phyloP scores from a whole-genome alignment of 345 rosid genomes.

The Hypericum perforatum region DNA sequence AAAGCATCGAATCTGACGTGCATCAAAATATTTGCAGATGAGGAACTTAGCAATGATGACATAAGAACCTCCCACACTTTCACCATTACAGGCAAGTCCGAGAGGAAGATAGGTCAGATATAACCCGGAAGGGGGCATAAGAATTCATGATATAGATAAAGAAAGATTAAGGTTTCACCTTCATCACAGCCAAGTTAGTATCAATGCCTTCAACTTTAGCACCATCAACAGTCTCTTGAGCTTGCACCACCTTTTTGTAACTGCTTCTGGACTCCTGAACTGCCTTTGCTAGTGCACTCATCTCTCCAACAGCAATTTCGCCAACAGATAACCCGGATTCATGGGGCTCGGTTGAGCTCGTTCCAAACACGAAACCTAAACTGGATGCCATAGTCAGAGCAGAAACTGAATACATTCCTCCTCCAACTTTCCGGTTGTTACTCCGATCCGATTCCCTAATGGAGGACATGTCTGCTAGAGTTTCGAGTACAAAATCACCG shows the following conservation, averaged over 20 bases:
- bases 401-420: conserved; percentile 60
- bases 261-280: conserved; percentile 71
- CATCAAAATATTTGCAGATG: too few relatives aligned
- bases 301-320: conserved; percentile 81
- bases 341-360: conserved; percentile 40
- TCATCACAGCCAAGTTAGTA: conserved; percentile 94
- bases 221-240: conserved; percentile 82
- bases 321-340: conserved; percentile 58
- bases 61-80: too few relatives aligned
- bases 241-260: conserved; percentile 63
- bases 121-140: neutral
- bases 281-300: conserved; percentile 64
- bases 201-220: conserved; percentile 92
- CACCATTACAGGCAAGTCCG: too few relatives aligned
- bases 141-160: conserved; percentile 1
- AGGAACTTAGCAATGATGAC: too few relatives aligned
- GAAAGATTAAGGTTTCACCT: conserved; percentile 39
- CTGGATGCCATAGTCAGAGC: conserved; percentile 69
- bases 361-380: conserved; percentile 62
- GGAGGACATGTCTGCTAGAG: conserved; percentile 66
- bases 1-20: too few relatives aligned
- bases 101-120: neutral
- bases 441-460: conserved; percentile 41
- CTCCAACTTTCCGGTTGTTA: conserved; percentile 30
- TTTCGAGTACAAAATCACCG: conserved; percentile 82